phyloP scores from a whole-genome alignment of 2,329 filamentous ascomycete species.

The Plenodomus tracheiphilus region DNA sequence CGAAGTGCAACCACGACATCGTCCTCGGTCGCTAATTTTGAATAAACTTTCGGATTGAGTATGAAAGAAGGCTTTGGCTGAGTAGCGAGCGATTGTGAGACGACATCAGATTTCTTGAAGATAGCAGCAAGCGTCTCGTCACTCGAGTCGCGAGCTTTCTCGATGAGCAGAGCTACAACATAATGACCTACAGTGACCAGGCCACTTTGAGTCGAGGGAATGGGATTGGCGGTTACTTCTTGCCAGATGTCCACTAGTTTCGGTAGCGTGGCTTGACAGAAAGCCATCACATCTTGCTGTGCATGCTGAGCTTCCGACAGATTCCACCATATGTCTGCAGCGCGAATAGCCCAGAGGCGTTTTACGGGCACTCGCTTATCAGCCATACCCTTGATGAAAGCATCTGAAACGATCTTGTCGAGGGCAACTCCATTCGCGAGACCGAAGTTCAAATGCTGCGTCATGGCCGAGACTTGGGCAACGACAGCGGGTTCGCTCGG shows the following conservation, averaged over 20 bases:
- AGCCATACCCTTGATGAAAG: conserved; percentile 76
- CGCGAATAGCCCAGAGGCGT: conserved; percentile 76
- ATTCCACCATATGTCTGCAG: conserved; percentile 71
- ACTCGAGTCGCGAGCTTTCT: conserved; percentile 58
- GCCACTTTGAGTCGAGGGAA: conserved; percentile 78
- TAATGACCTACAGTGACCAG: conserved; percentile 80
- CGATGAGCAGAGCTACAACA: conserved; percentile 64
- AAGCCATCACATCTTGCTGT: conserved; percentile 50
- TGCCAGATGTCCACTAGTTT: conserved; percentile 71
- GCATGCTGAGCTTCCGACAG: conserved; percentile 54
- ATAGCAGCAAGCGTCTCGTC: conserved; percentile 60
- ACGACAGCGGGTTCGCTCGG: conserved; percentile 82
- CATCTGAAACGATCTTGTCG: conserved; percentile 68
- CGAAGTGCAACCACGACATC: conserved; percentile 78
- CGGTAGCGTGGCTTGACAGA: conserved; percentile 56
- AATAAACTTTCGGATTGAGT: conserved; percentile 81
- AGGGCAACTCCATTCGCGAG: conserved; percentile 64
- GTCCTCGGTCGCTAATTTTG: conserved; percentile 72
- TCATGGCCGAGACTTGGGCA: conserved; percentile 73
- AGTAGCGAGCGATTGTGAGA: conserved; percentile 66
- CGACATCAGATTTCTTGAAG: conserved; percentile 64
- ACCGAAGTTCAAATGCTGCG: conserved; percentile 65
- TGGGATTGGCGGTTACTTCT: conserved; percentile 77
- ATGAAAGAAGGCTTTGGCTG: conserved; percentile 88
- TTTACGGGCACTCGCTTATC: conserved; percentile 83